Percentiles rank a stretch among this genome's conserved stretches.
Conservation (phyloP, 2,329 filamentous ascomycete genomes). For the Fusarium burgessii region DNA sequence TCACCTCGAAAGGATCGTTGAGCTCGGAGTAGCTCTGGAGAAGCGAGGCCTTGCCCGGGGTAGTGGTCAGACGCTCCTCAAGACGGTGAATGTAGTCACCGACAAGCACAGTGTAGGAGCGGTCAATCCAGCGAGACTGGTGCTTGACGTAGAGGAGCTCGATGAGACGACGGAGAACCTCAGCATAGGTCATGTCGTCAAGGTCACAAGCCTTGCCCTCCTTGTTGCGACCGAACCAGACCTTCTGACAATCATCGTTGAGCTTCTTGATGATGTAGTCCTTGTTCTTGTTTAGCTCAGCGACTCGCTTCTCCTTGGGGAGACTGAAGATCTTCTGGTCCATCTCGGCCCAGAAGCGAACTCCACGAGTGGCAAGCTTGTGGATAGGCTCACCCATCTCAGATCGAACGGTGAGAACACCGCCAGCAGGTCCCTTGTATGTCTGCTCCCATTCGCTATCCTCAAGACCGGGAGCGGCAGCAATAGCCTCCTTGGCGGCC, state of each 20-base stretch:
- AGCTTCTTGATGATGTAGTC: constrained; percentile 95
- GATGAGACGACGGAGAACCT: constrained; percentile 87
- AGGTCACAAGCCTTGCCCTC: constrained; percentile 85
- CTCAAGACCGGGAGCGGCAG: constrained; percentile 84
- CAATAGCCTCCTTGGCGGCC: constrained; percentile 89
- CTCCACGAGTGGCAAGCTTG: constrained; percentile 96
- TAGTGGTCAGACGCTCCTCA: constrained; percentile 92
- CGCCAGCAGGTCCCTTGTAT: constrained; percentile 90
- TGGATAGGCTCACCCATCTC: constrained; percentile 99
- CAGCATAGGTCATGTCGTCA: constrained; percentile 95
- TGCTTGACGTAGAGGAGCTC: constrained; percentile 93
- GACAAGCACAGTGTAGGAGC: constrained; percentile 83
- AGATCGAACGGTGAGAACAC: constrained; percentile 94
- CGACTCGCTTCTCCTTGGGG: constrained; percentile 92
- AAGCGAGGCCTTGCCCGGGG: constrained; percentile 77
- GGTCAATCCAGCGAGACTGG: constrained; percentile 91
- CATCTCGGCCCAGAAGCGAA: constrained; percentile 98
- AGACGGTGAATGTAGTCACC: constrained; percentile 97
- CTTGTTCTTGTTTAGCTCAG: constrained; percentile 88
- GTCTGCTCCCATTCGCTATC: constrained; percentile 92
- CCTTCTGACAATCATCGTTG: constrained; percentile 96
- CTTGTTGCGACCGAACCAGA: constrained; percentile 93
- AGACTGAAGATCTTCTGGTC: constrained; percentile 97
- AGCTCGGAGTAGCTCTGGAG: constrained; percentile 93
- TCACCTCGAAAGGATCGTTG: constrained; percentile 79